Evolutionary conservation across 495 filamentous ascomycete species (phyloP).

Genomic region (Talaromyces liani): DNA sequence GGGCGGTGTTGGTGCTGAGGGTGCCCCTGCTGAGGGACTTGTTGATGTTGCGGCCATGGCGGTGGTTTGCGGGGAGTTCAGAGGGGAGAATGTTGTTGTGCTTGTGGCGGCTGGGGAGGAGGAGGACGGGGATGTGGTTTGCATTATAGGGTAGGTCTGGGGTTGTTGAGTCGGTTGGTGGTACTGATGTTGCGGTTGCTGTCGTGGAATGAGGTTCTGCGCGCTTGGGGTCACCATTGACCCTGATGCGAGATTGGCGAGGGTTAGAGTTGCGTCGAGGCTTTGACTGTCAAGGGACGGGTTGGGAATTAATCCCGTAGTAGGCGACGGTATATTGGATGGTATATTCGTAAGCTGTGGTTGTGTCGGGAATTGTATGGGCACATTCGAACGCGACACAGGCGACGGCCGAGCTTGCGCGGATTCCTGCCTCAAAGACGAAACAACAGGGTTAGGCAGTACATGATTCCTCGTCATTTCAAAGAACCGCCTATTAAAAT

Average conservation of each 20-base stretch:
- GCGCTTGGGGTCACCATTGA: not conserved
- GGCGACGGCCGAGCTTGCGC: conserved; percentile 2
- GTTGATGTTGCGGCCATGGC: not conserved
- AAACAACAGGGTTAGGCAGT: conserved; percentile 14
- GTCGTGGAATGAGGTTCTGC: conserved; percentile 10
- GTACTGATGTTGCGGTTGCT: not conserved
- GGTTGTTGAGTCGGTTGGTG: not conserved
- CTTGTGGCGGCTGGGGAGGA: conserved; percentile 14
- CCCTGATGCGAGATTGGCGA: conserved; percentile 5
- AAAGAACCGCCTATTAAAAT: conserved; percentile 34
- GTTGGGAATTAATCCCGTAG: conserved; percentile 10
- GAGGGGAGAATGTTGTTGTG: not conserved
- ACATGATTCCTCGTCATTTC: conserved; percentile 32
- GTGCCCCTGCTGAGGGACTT: conserved; percentile 5
- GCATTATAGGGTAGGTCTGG: not conserved
- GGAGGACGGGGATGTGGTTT: not conserved
- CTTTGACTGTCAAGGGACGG: not conserved
- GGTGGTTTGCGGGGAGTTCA: conserved; percentile 3
- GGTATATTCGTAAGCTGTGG: conserved; percentile 8
- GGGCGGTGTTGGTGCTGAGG: conserved; percentile 29
- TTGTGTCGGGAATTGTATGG: conserved; percentile 16
- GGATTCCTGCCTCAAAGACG: conserved; percentile 18
- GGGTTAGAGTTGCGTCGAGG: conserved; percentile 5
- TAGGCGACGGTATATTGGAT: conserved; percentile 7
- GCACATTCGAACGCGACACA: conserved; percentile 15